Evolutionary conservation across 2,329 filamentous ascomycete species (phyloP).

Genomic region (Cladophialophora bantiana): DNA sequence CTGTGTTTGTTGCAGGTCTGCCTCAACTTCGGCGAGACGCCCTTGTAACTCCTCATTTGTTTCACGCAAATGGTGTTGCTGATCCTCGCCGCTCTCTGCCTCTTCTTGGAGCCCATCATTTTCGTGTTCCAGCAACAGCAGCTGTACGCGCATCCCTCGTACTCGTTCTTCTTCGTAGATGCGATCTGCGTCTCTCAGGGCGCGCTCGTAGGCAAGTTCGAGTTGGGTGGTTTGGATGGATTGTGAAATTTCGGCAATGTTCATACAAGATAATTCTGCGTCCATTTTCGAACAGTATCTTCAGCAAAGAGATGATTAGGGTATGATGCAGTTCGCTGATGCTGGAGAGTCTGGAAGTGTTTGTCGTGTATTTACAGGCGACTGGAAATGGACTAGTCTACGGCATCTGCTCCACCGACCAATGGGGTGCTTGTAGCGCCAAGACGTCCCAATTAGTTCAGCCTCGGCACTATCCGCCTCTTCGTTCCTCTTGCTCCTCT

Average conservation of each 20-base stretch:
- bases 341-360: not conserved
- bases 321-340: not conserved
- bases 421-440: not conserved
- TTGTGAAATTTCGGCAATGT: slow-evolving; percentile 32
- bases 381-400: slow-evolving; percentile 10
- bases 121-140: slow-evolving; percentile 76
- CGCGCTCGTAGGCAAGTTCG: slow-evolving; percentile 74
- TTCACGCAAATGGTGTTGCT: slow-evolving; percentile 59
- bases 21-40: slow-evolving; percentile 48
- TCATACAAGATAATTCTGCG: slow-evolving; percentile 31
- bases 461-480: not conserved
- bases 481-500: not conserved
- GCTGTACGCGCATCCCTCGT: slow-evolving; percentile 72
- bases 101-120: slow-evolving; percentile 72
- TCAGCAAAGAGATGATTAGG: not conserved
- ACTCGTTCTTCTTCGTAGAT: slow-evolving; percentile 77
- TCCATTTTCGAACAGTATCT: slow-evolving; percentile 29
- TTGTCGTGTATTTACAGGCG: not conserved
- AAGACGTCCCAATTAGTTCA: not conserved
- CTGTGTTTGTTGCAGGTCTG: slow-evolving; percentile 58
- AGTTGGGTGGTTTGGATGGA: slow-evolving; percentile 60
- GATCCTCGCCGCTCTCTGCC: slow-evolving; percentile 63
- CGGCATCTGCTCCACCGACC: not conserved
- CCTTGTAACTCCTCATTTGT: slow-evolving; percentile 57
- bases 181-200: slow-evolving; percentile 68